These are phyloP conservation scores for Neurospora africana DNA, from an alignment of 495 filamentous ascomycete genomes.

Conservation along the genomic window DNA sequence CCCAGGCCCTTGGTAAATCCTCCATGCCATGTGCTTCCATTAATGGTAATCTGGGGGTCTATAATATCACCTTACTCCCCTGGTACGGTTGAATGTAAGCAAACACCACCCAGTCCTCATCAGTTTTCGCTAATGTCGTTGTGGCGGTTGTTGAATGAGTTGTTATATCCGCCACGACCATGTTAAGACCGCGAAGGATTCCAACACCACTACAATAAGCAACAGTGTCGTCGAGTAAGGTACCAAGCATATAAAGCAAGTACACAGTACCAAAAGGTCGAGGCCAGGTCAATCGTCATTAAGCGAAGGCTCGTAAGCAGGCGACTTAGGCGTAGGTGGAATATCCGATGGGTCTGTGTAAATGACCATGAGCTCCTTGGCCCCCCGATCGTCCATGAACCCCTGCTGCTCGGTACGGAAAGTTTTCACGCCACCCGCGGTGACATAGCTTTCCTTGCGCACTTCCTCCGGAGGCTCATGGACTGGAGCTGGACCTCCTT, in stretches of 20 bases:
- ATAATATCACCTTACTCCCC: too few species aligned
- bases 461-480: constrained; percentile 34
- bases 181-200: background rate
- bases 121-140: background rate
- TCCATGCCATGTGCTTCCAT: background rate
- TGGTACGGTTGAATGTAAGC: too few species aligned
- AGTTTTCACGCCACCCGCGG: constrained; percentile 49
- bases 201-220: too few species aligned
- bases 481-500: too few species aligned
- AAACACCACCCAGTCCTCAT: too few species aligned
- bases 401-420: constrained; percentile 56
- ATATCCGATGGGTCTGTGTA: constrained; percentile 67
- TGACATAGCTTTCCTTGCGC: constrained; percentile 45
- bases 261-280: too few species aligned
- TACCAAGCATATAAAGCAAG: too few species aligned
- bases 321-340: constrained; percentile 67
- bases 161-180: background rate
- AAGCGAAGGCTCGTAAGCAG: constrained; percentile 27
- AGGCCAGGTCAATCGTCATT: background rate
- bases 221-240: too few species aligned
- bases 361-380: constrained; percentile 71
- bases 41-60: too few species aligned
- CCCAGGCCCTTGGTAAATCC: background rate
- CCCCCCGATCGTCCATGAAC: constrained; percentile 60
- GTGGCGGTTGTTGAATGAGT: background rate